Base-by-base conservation (phyloP, 257 asterid genomes). In the Nicotiana knightiana region DNA sequence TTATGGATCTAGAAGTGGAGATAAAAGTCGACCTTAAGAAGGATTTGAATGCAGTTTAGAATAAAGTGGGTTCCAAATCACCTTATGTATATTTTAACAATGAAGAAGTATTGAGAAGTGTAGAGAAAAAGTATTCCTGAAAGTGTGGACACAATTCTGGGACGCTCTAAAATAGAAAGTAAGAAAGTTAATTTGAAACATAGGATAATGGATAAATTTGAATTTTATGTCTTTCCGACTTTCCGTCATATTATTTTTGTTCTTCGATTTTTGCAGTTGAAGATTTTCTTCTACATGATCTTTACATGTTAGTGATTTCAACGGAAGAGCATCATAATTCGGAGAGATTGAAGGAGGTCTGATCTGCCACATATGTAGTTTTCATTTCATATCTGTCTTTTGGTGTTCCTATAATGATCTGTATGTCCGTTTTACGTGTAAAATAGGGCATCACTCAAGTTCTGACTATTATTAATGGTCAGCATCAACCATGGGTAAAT, bases 251-350 rank as follows among this genome's bases (percentile, higher is more conserved):
- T 51, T 59, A 66, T 64, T 11, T 68, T 66, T 33, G 6, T 81
- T 57, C 24, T 79, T 53, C n/a, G 75, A 33, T 39, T 76, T 82
- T 24, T 30, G 66, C 91, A 94, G 97, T 88, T 68, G 93, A 91
- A 83, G 98, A 94, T 85, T 93, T 94, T 84, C 97, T 93, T 55
- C 64, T 90, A 71, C 93, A 83, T 51, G 95, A 95, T 84, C 87
- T 88, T 63, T 76, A 89, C 86, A 79, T 76, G 32, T 88, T 95
- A 54, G 93, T 83, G 76, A 90, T 88, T 81, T 85, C 84, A 81
- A 89, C 92, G 2, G 92, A 89, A 81, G 91, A 85, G 9, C 85
- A 86, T 21, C 65, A 39, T 59, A 85, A 85, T 67, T 82, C 90
- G 2, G 92, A 88, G 54, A 85, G 87, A 86, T 82, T 93, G 90